These are phyloP conservation scores for Aspergillus thermomutatus DNA, from an alignment of 2,329 filamentous ascomycete genomes.

Conservation along the genomic window DNA sequence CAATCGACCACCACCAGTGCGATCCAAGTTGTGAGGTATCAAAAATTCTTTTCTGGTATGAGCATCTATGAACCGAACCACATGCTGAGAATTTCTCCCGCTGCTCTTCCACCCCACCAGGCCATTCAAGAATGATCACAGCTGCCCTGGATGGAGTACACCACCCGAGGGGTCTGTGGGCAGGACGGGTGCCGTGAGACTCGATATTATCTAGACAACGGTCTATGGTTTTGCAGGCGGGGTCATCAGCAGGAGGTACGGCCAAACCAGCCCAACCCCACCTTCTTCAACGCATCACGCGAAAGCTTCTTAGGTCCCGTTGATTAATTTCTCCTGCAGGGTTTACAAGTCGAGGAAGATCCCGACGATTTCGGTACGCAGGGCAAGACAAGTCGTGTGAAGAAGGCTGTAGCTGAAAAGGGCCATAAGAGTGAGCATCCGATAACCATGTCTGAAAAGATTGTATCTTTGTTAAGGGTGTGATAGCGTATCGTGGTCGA, in stretches of 20 bases:
- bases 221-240: conserved; percentile 73
- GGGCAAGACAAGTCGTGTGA: conserved; percentile 55
- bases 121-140: conserved; percentile 25
- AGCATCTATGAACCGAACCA: not conserved
- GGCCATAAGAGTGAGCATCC: conserved; percentile 46
- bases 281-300: conserved; percentile 9
- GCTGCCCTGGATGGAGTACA: conserved; percentile 39
- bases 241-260: conserved; percentile 74
- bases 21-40: not conserved
- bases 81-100: not conserved
- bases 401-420: conserved; percentile 54
- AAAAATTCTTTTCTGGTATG: not conserved
- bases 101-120: not conserved
- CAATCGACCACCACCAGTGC: not conserved
- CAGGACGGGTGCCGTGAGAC: conserved; percentile 67
- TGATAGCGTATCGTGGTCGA: conserved; percentile 55
- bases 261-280: conserved; percentile 5
- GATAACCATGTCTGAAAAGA: not conserved
- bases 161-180: conserved; percentile 49
- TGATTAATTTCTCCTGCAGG: conserved; percentile 22
- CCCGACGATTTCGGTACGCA: conserved; percentile 66
- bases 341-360: conserved; percentile 52
- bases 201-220: conserved; percentile 71
- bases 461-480: conserved; percentile 45
- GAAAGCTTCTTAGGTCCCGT: conserved; percentile 3